These are phyloP conservation scores for Myxozyma melibiosi DNA, from an alignment of 805 yeast genomes.

Conservation along the genomic window DNA sequence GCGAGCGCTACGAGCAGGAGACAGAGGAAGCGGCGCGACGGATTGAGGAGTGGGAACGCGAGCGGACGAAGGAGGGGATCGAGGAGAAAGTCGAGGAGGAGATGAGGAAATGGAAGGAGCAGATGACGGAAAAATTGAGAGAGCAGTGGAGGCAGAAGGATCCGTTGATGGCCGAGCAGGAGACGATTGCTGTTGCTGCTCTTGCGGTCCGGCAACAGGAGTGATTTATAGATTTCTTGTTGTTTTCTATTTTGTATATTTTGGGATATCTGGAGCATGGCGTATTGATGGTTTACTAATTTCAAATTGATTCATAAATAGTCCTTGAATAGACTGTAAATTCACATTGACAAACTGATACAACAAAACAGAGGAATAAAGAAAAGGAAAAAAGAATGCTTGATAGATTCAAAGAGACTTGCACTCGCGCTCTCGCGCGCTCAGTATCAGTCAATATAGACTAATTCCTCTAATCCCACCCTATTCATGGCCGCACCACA, in stretches of 20 bases:
- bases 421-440: too few species aligned
- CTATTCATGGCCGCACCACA: too few species aligned
- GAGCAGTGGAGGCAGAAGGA: constrained; percentile 18
- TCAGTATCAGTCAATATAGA: too few species aligned
- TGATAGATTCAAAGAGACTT: too few species aligned
- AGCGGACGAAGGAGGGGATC: constrained; percentile 28
- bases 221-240: not conserved
- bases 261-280: not conserved
- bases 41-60: constrained; percentile 26
- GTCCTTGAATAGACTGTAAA: too few species aligned
- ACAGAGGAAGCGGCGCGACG: constrained; percentile 10
- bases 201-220: constrained; percentile 11
- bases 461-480: too few species aligned
- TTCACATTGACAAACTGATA: too few species aligned
- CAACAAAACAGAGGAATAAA: too few species aligned
- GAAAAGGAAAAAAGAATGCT: too few species aligned
- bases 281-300: too few species aligned
- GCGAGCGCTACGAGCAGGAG: constrained; percentile 29
- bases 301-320: too few species aligned
- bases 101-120: constrained; percentile 25
- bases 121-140: constrained; percentile 20
- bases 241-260: too few species aligned
- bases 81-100: constrained; percentile 25
- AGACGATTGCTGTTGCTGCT: constrained; percentile 24
- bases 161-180: constrained; percentile 6